These are phyloP conservation scores for Melaleuca quinquenervia DNA, from an alignment of 345 rosid species.

Conservation along the genomic window DNA sequence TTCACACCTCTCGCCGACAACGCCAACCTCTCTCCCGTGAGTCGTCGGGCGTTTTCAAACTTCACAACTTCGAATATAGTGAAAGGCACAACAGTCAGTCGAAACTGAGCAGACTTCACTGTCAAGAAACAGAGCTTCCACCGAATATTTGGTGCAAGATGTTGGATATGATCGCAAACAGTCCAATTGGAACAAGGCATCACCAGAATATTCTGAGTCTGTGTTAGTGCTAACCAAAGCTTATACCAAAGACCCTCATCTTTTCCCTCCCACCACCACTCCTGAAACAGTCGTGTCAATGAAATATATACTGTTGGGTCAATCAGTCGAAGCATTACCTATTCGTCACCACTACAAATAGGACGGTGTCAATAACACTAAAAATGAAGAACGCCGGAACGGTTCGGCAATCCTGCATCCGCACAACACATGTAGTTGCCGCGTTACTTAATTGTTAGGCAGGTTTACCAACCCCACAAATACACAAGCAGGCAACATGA, in stretches of 20 bases:
- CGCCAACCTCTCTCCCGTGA: neutral
- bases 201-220: neutral
- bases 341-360: neutral
- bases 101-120: neutral
- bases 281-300: neutral
- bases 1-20: rapidly evolving
- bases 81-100: neutral
- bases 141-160: neutral
- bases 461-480: neutral
- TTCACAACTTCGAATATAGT: neutral
- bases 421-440: neutral
- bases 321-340: neutral
- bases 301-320: neutral
- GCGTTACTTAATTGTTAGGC: neutral
- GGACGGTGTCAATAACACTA: neutral
- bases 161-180: neutral
- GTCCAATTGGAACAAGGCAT: neutral
- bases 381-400: neutral
- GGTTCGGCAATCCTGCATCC: neutral
- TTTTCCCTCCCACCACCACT: neutral
- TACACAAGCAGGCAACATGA: neutral
- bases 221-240: neutral
- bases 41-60: neutral
- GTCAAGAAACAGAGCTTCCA: neutral
- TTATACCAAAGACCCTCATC: neutral